phyloP scores from a whole-genome alignment of 768 basidiomycete species.

The Suillus paluster region DNA sequence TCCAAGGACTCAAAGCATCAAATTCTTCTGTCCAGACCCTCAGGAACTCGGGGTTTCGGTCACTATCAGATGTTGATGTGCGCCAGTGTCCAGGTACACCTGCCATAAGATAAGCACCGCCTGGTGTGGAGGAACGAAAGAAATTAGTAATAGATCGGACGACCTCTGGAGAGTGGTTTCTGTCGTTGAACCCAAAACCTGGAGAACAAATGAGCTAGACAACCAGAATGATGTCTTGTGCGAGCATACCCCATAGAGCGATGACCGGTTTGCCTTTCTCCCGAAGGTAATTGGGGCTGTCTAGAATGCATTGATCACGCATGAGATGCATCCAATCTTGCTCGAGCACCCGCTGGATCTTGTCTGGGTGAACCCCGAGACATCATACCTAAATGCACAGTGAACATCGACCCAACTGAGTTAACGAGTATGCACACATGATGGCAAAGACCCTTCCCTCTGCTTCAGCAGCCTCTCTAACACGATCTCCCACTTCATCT shows the following conservation, averaged over 20 bases:
- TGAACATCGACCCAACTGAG: conserved; percentile 5
- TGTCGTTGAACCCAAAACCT: conserved; percentile 70
- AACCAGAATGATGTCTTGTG: not conserved
- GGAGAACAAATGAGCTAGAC: not conserved
- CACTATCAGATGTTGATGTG: conserved; percentile 68
- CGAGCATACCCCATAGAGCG: conserved; percentile 65
- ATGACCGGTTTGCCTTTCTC: conserved; percentile 75
- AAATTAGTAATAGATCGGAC: conserved; percentile 59
- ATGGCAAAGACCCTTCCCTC: conserved; percentile 84
- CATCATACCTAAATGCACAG: conserved; percentile 67
- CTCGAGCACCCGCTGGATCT: conserved; percentile 67
- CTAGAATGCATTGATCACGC: conserved; percentile 59
- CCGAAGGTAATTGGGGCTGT: conserved; percentile 73
- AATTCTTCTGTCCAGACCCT: conserved; percentile 78
- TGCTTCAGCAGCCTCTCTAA: conserved; percentile 76
- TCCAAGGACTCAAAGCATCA: conserved; percentile 85
- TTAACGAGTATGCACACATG: conserved; percentile 56
- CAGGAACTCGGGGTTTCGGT: conserved; percentile 66
- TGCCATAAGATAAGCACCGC: conserved; percentile 75
- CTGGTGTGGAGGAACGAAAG: conserved; percentile 65
- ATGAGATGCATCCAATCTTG: conserved; percentile 79
- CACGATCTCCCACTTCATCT: conserved; percentile 75
- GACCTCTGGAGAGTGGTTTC: conserved; percentile 63
- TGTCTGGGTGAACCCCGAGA: conserved; percentile 77
- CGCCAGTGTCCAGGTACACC: conserved; percentile 80